Percentiles rank a stretch among this genome's conserved stretches.
These are phyloP conservation scores for Neohortaea acidophila DNA, from an alignment of 495 filamentous ascomycete genomes.

Conservation along the genomic window DNA sequence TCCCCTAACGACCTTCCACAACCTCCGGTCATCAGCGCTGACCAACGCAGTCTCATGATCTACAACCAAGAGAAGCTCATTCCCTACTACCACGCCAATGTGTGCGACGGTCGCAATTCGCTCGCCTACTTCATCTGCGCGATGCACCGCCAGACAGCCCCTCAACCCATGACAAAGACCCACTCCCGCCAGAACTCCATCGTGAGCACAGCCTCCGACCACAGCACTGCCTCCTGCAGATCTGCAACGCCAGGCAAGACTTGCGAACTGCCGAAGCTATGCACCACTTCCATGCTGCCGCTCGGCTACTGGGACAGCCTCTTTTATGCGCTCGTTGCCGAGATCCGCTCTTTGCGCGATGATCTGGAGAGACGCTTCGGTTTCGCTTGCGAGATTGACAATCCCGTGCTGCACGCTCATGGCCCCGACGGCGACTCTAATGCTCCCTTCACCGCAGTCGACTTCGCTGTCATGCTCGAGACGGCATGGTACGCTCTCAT, in stretches of 20 bases:
- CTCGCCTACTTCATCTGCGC: constrained; percentile 4
- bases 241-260: neutral
- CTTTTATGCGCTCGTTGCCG: constrained; percentile 11
- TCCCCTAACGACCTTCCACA: no score
- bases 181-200: neutral
- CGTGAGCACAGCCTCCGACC: neutral
- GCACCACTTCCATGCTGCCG: neutral
- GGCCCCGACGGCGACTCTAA: constrained; percentile 1
- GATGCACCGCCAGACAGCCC: constrained; percentile 1
- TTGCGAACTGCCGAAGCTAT: constrained; percentile 1
- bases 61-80: constrained; percentile 3
- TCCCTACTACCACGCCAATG: constrained; percentile 1
- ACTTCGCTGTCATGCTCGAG: constrained; percentile 8
- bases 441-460: constrained; percentile 5
- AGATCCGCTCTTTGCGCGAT: constrained; percentile 11
- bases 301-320: constrained; percentile 10
- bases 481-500: constrained; percentile 3
- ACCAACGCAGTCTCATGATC: no score
- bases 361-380: constrained; percentile 5
- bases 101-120: neutral
- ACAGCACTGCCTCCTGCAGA: neutral
- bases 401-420: constrained; percentile 5
- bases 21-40: no score
- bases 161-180: constrained; percentile 1
- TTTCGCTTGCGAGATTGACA: constrained; percentile 5